Evolutionary conservation across 2,329 filamentous ascomycete genomes (phyloP).

Genomic region (Podosphaera xanthii): DNA sequence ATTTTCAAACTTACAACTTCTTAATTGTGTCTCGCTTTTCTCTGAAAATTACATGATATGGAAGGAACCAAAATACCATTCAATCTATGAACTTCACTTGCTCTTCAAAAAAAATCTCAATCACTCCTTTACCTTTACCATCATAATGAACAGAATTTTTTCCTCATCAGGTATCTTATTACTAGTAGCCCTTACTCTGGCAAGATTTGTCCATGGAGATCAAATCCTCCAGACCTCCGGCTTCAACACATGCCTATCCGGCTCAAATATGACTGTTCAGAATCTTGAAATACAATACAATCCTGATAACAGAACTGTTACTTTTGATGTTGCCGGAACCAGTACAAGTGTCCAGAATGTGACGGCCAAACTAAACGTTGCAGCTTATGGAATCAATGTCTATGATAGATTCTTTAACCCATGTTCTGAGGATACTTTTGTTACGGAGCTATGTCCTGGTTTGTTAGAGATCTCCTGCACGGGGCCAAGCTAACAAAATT

Average conservation of each 20-base stretch:
- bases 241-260: conserved; percentile 47
- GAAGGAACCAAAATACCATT: too few relatives aligned
- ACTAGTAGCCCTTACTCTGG: conserved; percentile 12
- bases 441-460: conserved; percentile 54
- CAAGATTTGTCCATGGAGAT: conserved; percentile 29
- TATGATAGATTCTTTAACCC: conserved; percentile 69
- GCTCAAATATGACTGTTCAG: conserved; percentile 42
- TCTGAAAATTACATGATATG: too few relatives aligned
- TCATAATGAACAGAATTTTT: conserved; percentile 1
- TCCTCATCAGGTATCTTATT: conserved; percentile 13
- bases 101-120: too few relatives aligned
- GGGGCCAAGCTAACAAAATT: background rate
- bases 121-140: too few relatives aligned
- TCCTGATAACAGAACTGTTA: conserved; percentile 45
- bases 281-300: conserved; percentile 61
- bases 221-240: conserved; percentile 62
- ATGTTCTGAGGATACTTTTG: conserved; percentile 37
- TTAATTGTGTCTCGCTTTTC: too few relatives aligned
- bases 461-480: conserved; percentile 15
- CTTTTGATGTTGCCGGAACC: conserved; percentile 62
- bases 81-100: too few relatives aligned
- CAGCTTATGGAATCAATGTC: conserved; percentile 60
- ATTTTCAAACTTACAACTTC: too few relatives aligned
- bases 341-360: conserved; percentile 29
- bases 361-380: conserved; percentile 6